Percentiles rank a stretch among this genome's conserved stretches.
These are phyloP conservation scores for Allium cepa DNA, from an alignment of 106 monocot species.

Conservation along the genomic window DNA sequence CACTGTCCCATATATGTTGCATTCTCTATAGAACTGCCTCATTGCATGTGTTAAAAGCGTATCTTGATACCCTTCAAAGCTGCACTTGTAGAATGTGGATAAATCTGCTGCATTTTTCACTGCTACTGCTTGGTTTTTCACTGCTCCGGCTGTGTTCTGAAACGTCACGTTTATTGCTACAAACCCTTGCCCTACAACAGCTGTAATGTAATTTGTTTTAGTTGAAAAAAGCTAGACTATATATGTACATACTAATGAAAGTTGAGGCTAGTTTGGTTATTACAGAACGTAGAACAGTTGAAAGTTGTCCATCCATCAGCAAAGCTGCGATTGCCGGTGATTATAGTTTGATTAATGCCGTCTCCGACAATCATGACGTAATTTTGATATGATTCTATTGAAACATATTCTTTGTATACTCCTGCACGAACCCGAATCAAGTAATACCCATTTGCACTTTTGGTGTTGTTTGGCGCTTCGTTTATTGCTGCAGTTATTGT, in stretches of 20 bases:
- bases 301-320: slow-evolving; percentile 62
- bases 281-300: slow-evolving; percentile 35
- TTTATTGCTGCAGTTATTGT: slow-evolving; percentile 34
- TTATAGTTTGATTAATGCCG: slow-evolving; percentile 49
- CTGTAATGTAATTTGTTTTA: slow-evolving; percentile 14
- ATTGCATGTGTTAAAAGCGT: slow-evolving; percentile 73
- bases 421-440: slow-evolving; percentile 41
- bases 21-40: slow-evolving; percentile 71
- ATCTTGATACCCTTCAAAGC: slow-evolving; percentile 80
- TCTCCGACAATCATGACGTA: slow-evolving; percentile 66
- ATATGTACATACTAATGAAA: not conserved
- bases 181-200: slow-evolving; percentile 72
- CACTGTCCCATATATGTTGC: slow-evolving; percentile 82
- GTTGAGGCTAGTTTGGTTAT: not conserved
- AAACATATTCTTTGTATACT: slow-evolving; percentile 57
- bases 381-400: slow-evolving; percentile 35
- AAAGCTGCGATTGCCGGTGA: slow-evolving; percentile 47
- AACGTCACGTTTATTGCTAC: slow-evolving; percentile 66
- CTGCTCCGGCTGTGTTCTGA: slow-evolving; percentile 71
- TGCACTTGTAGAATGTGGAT: slow-evolving; percentile 69
- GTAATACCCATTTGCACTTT: slow-evolving; percentile 8
- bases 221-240: not conserved
- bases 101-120: slow-evolving; percentile 63
- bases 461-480: slow-evolving; percentile 36
- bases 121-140: slow-evolving; percentile 72